These are phyloP conservation scores for Penicillium angulare DNA, from an alignment of 495 filamentous ascomycete genomes.

Conservation along the genomic window DNA sequence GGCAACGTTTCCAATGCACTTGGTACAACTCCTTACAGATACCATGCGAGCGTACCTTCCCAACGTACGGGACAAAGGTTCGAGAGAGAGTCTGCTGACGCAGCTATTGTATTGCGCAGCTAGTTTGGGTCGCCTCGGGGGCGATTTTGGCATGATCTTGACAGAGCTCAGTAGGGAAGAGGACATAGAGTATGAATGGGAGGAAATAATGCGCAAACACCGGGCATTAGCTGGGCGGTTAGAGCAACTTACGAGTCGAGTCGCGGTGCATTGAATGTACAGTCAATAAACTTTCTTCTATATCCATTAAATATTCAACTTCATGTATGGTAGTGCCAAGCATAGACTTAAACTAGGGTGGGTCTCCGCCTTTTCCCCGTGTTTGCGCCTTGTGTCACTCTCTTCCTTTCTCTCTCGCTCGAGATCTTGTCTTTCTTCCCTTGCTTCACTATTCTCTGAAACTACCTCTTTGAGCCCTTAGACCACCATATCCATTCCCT, in stretches of 20 bases:
- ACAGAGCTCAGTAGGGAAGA: constrained; percentile 63
- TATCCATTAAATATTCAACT: background rate
- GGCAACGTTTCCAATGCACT: constrained; percentile 78
- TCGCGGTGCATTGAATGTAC: constrained; percentile 17
- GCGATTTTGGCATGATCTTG: constrained; percentile 88
- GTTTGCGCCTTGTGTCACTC: constrained; percentile 8
- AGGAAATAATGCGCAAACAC: constrained; percentile 88
- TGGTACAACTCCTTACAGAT: constrained; percentile 77
- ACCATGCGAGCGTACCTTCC: constrained; percentile 79
- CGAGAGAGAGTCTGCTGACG: constrained; percentile 81
- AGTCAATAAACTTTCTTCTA: background rate
- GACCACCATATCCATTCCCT: background rate
- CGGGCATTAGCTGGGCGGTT: constrained; percentile 79
- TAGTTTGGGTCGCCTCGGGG: constrained; percentile 85
- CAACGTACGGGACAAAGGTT: constrained; percentile 74
- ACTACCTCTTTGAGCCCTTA: background rate
- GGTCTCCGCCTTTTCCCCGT: constrained; percentile 20
- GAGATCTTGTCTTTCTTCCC: background rate
- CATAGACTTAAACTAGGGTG: constrained; percentile 1
- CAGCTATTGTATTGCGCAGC: constrained; percentile 96
- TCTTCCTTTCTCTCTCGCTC: constrained; percentile 7
- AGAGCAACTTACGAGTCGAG: constrained; percentile 66
- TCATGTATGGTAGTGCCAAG: constrained; percentile 4
- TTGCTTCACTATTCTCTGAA: no score
- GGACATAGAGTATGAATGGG: constrained; percentile 67